Evolutionary conservation across 1,284 basidiomycete species (phyloP).

Genomic region (Sporisorium graminicola): DNA sequence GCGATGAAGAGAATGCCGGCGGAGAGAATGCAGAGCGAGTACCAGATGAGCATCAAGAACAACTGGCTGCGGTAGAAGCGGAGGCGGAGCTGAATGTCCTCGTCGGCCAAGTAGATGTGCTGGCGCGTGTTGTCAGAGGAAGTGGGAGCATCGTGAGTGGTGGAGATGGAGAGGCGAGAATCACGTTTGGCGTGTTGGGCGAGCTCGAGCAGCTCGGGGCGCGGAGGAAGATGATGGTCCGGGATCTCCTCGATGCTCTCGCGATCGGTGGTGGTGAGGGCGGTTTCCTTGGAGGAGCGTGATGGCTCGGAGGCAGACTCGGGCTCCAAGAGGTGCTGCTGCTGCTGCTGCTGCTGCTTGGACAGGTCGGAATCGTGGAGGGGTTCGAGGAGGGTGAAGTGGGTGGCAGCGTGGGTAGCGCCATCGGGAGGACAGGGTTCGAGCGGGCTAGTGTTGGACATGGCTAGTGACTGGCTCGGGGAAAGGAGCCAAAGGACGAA

Average conservation of each 20-base stretch:
- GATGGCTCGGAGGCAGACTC: neutral
- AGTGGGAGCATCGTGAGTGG: neutral
- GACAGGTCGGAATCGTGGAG: slow-evolving; percentile 17
- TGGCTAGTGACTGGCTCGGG: neutral
- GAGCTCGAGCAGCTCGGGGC: slow-evolving; percentile 32
- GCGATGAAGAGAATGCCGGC: slow-evolving; percentile 47
- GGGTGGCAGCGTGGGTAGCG: neutral
- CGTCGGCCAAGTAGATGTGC: slow-evolving; percentile 47
- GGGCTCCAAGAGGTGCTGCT: too few relatives aligned
- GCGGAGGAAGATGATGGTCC: slow-evolving; percentile 38
- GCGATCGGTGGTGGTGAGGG: slow-evolving; percentile 9
- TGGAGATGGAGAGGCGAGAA: slow-evolving; percentile 24
- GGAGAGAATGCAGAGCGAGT: slow-evolving; percentile 38
- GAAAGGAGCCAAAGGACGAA: neutral
- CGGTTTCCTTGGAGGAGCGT: slow-evolving; percentile 19
- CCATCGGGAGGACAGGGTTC: slow-evolving; percentile 43
- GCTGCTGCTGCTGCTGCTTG: slow-evolving; percentile 20
- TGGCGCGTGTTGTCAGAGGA: slow-evolving; percentile 14
- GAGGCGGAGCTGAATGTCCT: slow-evolving; percentile 50
- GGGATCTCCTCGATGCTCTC: slow-evolving; percentile 19
- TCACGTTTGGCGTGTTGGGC: slow-evolving; percentile 22
- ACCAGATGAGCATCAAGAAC: slow-evolving; percentile 38
- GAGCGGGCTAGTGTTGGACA: slow-evolving; percentile 44
- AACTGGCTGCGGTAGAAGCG: slow-evolving; percentile 38
- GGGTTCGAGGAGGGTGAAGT: slow-evolving; percentile 38